A percentile compares a stretch with the other conserved stretches of the same genome.
phyloP scores from a whole-genome alignment of 2,329 filamentous ascomycete genomes.

The Plectosphaerella plurivora region DNA sequence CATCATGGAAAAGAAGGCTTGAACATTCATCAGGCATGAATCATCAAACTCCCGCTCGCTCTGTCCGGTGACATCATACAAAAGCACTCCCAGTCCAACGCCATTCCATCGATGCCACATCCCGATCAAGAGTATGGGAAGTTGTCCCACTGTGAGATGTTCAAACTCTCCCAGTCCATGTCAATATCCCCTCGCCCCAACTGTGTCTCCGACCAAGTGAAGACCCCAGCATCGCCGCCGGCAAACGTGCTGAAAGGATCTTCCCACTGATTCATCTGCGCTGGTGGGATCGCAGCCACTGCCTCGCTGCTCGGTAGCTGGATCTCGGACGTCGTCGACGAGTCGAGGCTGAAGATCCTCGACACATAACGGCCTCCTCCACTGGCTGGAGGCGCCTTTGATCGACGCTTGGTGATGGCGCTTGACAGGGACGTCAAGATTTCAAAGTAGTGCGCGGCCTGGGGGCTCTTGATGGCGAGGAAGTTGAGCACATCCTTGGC shows the following conservation, averaged over 20 bases:
- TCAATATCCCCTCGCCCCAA: constrained; percentile 12
- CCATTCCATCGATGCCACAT: no score
- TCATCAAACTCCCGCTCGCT: no score
- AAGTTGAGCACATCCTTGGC: constrained; percentile 45
- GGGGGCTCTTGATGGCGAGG: constrained; percentile 44
- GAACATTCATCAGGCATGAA: no score
- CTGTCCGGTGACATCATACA: no score
- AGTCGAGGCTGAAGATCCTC: constrained; percentile 17
- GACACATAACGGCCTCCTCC: constrained; percentile 21
- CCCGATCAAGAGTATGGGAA: constrained; percentile 15
- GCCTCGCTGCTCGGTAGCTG: not conserved
- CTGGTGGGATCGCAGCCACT: not conserved
- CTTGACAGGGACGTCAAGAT: constrained; percentile 44
- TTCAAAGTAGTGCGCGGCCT: constrained; percentile 53
- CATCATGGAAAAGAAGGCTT: no score
- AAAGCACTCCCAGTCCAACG: no score
- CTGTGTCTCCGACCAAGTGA: not conserved
- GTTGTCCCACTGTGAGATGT: constrained; percentile 26
- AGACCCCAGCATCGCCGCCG: no score
- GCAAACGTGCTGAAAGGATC: not conserved
- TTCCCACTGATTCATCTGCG: not conserved
- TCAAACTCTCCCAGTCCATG: constrained; percentile 22
- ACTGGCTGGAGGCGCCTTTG: constrained; percentile 11
- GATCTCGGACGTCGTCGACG: not conserved
- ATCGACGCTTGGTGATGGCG: constrained; percentile 36